These are phyloP conservation scores for Tylopilus sp. DNA, from an alignment of 1,284 basidiomycete species.

Conservation along the genomic window DNA sequence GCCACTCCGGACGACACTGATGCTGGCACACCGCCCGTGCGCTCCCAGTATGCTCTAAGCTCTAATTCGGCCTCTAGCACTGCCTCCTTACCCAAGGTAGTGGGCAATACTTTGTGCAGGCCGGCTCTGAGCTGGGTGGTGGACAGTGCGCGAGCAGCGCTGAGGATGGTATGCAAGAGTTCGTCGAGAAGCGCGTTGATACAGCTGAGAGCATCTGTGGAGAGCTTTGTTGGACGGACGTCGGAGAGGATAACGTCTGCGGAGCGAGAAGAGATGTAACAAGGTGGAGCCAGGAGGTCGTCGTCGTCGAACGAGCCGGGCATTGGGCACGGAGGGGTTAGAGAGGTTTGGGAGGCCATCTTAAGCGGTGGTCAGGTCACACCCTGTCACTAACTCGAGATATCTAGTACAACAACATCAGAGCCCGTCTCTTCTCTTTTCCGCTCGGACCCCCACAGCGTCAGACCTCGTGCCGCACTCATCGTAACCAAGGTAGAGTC, in stretches of 20 bases:
- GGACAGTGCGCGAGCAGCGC: conserved; percentile 66
- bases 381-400: conserved; percentile 7
- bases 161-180: conserved; percentile 72
- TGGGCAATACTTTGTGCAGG: conserved; percentile 70
- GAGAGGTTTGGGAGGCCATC: conserved; percentile 13
- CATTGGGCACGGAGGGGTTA: conserved; percentile 16
- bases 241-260: conserved; percentile 89
- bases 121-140: conserved; percentile 74
- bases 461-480: conserved; percentile 40
- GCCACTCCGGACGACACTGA: conserved; percentile 32
- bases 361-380: conserved; percentile 26
- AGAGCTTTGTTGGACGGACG: conserved; percentile 83
- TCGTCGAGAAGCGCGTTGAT: conserved; percentile 90
- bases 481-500: conserved; percentile 41
- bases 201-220: conserved; percentile 64
- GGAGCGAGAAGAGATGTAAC: conserved; percentile 74
- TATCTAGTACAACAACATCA: background rate
- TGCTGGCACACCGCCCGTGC: conserved; percentile 45
- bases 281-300: conserved; percentile 44
- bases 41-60: conserved; percentile 79
- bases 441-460: conserved; percentile 36
- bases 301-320: conserved; percentile 17
- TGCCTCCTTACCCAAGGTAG: conserved; percentile 81
- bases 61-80: conserved; percentile 91
- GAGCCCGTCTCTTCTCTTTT: background rate